Evolutionary conservation across 2,329 filamentous ascomycete genomes (phyloP).

Genomic region (Sporothrix protearum): DNA sequence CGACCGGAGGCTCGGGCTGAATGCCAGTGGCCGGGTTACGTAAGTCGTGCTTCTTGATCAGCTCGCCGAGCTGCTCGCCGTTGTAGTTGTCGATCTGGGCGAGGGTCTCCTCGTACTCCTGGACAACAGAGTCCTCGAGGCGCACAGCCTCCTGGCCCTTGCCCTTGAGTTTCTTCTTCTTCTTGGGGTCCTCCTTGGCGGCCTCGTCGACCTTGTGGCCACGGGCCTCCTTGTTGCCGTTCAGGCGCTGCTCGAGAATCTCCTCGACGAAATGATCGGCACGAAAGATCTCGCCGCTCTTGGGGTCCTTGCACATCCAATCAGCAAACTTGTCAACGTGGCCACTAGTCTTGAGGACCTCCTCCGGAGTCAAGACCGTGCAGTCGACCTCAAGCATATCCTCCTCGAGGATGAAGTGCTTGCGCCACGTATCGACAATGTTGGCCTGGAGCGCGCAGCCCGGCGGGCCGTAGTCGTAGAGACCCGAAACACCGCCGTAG

Average conservation of each 20-base stretch:
- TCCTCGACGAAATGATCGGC: conserved; percentile 97
- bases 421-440: conserved; percentile 84
- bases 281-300: conserved; percentile 93
- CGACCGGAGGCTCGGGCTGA: conserved; percentile 73
- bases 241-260: conserved; percentile 79
- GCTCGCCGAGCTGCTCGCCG: conserved; percentile 75
- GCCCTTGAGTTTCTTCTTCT: conserved; percentile 86
- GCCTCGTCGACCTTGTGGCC: conserved; percentile 66
- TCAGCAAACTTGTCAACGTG: conserved; percentile 98
- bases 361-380: conserved; percentile 87
- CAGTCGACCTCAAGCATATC: conserved; percentile 96
- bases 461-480: conserved; percentile 91
- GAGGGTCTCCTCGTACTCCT: conserved; percentile 87
- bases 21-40: conserved; percentile 78
- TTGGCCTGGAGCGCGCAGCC: conserved; percentile 83
- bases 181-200: conserved; percentile 46
- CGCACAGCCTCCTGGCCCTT: conserved; percentile 76
- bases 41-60: conserved; percentile 90
- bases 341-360: conserved; percentile 90
- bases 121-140: conserved; percentile 78
- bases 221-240: conserved; percentile 88
- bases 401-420: conserved; percentile 89
- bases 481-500: conserved; percentile 81
- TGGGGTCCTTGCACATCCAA: conserved; percentile 99
- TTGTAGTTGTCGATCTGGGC: conserved; percentile 95